Conservation (phyloP, 1,284 basidiomycete species). For the Coriolopsis trogii region DNA sequence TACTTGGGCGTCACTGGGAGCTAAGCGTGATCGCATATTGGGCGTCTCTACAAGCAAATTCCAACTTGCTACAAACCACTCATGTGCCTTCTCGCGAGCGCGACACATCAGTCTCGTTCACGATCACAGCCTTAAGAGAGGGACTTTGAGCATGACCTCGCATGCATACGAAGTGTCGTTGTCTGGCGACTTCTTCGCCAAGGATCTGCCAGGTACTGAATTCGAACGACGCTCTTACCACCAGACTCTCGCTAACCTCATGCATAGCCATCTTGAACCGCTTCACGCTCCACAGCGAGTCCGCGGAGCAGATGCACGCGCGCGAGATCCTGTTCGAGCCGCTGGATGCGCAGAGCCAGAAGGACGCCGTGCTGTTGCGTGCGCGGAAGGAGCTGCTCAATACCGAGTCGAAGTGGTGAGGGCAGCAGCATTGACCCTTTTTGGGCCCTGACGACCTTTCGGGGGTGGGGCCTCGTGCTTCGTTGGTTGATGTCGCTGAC, state of each 20-base stretch:
- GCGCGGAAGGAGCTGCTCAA: slow-evolving; percentile 74
- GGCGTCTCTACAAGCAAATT: too few relatives aligned
- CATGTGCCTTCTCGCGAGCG: too few relatives aligned
- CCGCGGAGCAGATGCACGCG: slow-evolving; percentile 66
- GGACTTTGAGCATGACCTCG: slow-evolving; percentile 26
- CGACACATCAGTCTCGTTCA: background rate
- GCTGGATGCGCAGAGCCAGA: slow-evolving; percentile 59
- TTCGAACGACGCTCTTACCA: background rate
- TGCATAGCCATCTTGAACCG: slow-evolving; percentile 70
- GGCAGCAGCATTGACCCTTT: too few relatives aligned
- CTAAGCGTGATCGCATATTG: too few relatives aligned
- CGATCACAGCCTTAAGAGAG: background rate
- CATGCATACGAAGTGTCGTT: slow-evolving; percentile 78
- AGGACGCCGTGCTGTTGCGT: slow-evolving; percentile 62
- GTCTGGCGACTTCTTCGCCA: slow-evolving; percentile 69
- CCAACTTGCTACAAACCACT: too few relatives aligned
- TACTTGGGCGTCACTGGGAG: too few relatives aligned
- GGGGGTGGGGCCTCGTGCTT: background rate
- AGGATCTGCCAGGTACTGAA: slow-evolving; percentile 35
- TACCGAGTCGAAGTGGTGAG: slow-evolving; percentile 61
- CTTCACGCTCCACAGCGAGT: slow-evolving; percentile 76
- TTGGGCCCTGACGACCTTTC: background rate
- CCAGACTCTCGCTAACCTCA: slow-evolving; percentile 30
- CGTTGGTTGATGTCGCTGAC: background rate
- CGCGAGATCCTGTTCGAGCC: slow-evolving; percentile 79